Evolutionary conservation across 2,329 filamentous ascomycete genomes (phyloP).

Genomic region (Myriosclerotinia curreyana): DNA sequence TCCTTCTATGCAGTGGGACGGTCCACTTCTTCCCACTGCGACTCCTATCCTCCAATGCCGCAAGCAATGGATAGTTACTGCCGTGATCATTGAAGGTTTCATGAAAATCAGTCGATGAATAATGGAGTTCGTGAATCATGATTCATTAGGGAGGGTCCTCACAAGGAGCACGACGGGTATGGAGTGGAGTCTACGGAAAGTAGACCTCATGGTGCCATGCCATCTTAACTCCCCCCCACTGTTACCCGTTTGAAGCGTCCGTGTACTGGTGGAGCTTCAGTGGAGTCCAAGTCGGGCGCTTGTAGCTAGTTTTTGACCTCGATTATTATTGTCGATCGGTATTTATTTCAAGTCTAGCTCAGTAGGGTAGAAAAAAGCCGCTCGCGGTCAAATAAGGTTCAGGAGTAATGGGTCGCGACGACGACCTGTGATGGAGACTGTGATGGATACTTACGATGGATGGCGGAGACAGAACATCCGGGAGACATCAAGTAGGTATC

Average conservation of each 20-base stretch:
- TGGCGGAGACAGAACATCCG: conserved; percentile 8
- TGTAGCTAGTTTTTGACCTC: neutral
- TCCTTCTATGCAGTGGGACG: neutral
- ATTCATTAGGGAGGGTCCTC: neutral
- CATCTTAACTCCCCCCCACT: neutral
- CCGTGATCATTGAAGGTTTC: neutral
- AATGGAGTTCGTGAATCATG: neutral
- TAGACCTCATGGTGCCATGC: neutral
- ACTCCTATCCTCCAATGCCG: neutral
- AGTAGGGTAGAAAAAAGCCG: neutral
- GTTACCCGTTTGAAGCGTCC: neutral
- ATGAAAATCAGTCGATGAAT: neutral
- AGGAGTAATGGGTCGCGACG: neutral
- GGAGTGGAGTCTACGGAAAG: neutral
- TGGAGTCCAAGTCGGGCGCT: neutral
- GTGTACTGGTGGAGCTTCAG: neutral
- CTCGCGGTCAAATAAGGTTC: neutral
- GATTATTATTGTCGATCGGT: neutral
- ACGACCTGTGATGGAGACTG: neutral
- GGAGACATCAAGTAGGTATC: neutral
- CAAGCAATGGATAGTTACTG: neutral
- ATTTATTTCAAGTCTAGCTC: neutral
- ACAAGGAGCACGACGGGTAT: neutral
- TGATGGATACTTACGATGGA: no score
- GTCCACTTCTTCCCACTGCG: conserved; percentile 9